Conservation (phyloP, 306 rosid genomes). For the barrel medic (Medicago truncatula) region MtrunA17r5.0-ANR NC_053042.1:16629501-16630000, state of each 20-base stretch:
- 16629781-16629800: slow-evolving; percentile 86
- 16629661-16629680: slow-evolving; percentile 37
- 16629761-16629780: slow-evolving; percentile 85
- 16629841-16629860: slow-evolving; percentile 80
- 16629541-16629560: slow-evolving; percentile 87
- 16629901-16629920: neutral
- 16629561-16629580: slow-evolving; percentile 78
- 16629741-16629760: slow-evolving; percentile 60
- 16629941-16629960: slow-evolving; percentile 65
- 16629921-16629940: slow-evolving; percentile 61
- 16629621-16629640: slow-evolving; percentile 52
- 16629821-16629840: slow-evolving; percentile 61
- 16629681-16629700: slow-evolving; percentile 39
- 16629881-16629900: slow-evolving; percentile 42
- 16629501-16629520: slow-evolving; percentile 86
- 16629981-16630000: slow-evolving; percentile 71
- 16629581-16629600: slow-evolving; percentile 91
- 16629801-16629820: slow-evolving; percentile 71
- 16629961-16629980: slow-evolving; percentile 69
- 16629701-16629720: slow-evolving; percentile 67
- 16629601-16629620: slow-evolving; percentile 71
- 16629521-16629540: slow-evolving; percentile 91
- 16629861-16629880: slow-evolving; percentile 59
- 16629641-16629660: slow-evolving; percentile 51
- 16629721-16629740: slow-evolving; percentile 66